Base-by-base conservation (phyloP, 1,139 yeast species). In the Candida dubliniensis region DNA sequence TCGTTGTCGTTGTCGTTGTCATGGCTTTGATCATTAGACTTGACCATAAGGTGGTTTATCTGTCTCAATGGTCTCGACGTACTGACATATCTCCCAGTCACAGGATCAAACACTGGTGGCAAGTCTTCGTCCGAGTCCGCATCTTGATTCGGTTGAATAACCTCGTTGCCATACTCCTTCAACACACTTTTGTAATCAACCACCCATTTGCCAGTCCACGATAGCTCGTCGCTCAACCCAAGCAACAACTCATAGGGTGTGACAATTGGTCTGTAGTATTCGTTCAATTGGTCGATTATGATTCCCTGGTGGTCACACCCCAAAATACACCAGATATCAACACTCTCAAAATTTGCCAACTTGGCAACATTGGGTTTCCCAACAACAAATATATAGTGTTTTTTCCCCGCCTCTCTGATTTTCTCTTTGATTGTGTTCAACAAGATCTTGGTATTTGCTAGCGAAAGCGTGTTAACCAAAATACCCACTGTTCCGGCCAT, bases 301-400 rank as follows among this genome's bases (percentile, higher is more conserved):
- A 93, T 84, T 4, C 99, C 98, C 46, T 95, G 93, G 55, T 90
- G 90, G 12, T 95, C 91, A 64, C 99, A 95, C 0, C 99, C 99
- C 18, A 93, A 66, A 13, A 93, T 80, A 58, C 95, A 91, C 98
- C 99, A 93, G 25, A 87, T 76, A 55, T 93, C 99, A 13, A 93
- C 79, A 15, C 82, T 83, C 51, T 91, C 98, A 60, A 95, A 93
- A 63, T 93, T 93, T 10, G 99, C 99, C 44, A 93, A 71, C 58
- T 93, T 93, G 34, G 99, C 96, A 4, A 93, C 97, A 58, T 93
- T 93, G n/a, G 98, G 98, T 61, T 95, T 95, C 12, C 99, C 99
- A 7, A 93, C 98, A 6, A 91, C 98, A 67, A 93, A 90, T 56
- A 89, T 77, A 59, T 93, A 93, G 53, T 87, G 93, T 59, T 95